Percentiles rank a stretch among this genome's conserved stretches.
These are phyloP conservation scores for Eimeria acervulina DNA, from an alignment of 169 alveolate species.

Conservation along the genomic window DNA sequence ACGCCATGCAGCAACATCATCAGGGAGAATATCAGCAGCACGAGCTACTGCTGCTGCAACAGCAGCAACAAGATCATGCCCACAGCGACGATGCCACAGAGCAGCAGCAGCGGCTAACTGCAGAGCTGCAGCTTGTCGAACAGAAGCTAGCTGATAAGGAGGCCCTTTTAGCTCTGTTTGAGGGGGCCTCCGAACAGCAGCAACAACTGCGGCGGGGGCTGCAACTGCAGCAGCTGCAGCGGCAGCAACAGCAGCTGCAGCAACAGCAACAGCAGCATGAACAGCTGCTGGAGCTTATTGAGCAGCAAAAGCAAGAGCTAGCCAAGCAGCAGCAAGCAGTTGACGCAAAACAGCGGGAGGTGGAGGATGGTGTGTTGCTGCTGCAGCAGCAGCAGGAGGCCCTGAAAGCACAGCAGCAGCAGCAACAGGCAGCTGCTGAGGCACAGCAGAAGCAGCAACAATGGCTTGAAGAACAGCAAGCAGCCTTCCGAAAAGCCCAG, in stretches of 20 bases:
- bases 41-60: background rate
- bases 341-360: conserved; percentile 28
- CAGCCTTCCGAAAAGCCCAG: conserved; percentile 4
- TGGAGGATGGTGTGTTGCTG: background rate
- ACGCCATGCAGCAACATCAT: background rate
- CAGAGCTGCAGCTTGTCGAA: conserved; percentile 40
- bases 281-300: conserved; percentile 38
- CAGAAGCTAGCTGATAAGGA: conserved; percentile 50
- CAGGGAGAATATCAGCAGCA: background rate
- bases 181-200: conserved; percentile 35
- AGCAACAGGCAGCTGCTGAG: conserved; percentile 56
- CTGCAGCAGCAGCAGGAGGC: conserved; percentile 41
- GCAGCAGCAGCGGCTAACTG: conserved; percentile 35
- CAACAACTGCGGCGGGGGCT: background rate
- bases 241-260: conserved; percentile 56
- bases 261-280: conserved; percentile 46
- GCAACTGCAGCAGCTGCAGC: conserved; percentile 50
- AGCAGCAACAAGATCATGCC: background rate
- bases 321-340: conserved; percentile 13
- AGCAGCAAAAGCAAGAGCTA: conserved; percentile 51
- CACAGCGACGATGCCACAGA: background rate
- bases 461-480: conserved; percentile 7
- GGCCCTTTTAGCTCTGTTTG: conserved; percentile 36
- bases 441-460: conserved; percentile 35
- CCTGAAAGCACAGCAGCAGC: conserved; percentile 20